Conservation (phyloP, 176 grass and related monocot species). For the Zoysia pacifica region DNA sequence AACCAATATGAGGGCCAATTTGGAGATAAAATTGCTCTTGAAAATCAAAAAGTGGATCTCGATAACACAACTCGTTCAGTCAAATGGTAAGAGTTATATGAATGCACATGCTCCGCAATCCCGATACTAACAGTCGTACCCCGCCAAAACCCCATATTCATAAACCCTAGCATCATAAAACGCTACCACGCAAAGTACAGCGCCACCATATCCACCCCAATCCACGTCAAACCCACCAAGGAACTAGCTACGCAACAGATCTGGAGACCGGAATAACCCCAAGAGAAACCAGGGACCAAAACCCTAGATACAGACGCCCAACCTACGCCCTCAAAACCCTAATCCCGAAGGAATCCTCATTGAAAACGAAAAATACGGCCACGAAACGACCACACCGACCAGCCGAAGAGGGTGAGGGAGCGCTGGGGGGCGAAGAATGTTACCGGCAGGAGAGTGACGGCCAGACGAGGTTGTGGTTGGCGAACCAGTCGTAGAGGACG, state of each 20-base stretch:
- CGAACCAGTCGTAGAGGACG: conserved; percentile 91
- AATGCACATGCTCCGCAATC: background rate
- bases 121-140: conserved; percentile 16
- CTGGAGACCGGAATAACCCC: conserved; percentile 21
- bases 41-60: background rate
- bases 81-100: background rate
- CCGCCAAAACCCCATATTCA: conserved; percentile 12
- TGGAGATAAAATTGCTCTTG: background rate
- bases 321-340: conserved; percentile 36
- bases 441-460: conserved; percentile 93
- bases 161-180: conserved; percentile 50
- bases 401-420: background rate
- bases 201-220: background rate
- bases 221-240: conserved; percentile 9
- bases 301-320: conserved; percentile 42
- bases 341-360: conserved; percentile 10
- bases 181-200: background rate
- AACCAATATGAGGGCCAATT: background rate
- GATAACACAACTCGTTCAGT: background rate
- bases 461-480: conserved; percentile 93
- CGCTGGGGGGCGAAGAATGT: background rate
- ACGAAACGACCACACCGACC: background rate
- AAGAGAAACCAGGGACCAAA: conserved; percentile 30
- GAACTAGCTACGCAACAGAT: conserved; percentile 24
- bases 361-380: background rate